Percentiles rank a stretch among this genome's conserved stretches.
Evolutionary conservation across 495 filamentous ascomycete species (phyloP).

Genomic region (Daldinia vernicosa): DNA sequence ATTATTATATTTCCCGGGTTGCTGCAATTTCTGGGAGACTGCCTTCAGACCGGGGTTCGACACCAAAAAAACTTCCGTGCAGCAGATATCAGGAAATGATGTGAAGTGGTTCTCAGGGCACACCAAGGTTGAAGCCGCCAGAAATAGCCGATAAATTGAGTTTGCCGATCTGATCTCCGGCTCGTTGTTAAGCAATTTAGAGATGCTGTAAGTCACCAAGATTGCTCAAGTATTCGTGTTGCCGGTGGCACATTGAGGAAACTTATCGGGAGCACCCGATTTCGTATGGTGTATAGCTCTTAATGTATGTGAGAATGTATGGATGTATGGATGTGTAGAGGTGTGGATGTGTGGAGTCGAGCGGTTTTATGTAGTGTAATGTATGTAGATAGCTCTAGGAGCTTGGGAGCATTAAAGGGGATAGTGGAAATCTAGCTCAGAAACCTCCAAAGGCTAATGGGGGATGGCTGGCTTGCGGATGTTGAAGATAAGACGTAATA

Average conservation of each 20-base stretch:
- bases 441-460: constrained; percentile 29
- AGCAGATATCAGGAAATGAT: constrained; percentile 37
- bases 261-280: constrained; percentile 30
- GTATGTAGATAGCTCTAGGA: constrained; percentile 3
- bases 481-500: neutral
- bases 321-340: constrained; percentile 11
- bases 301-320: constrained; percentile 15
- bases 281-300: constrained; percentile 25
- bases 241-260: constrained; percentile 21
- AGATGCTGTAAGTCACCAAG: constrained; percentile 17
- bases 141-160: constrained; percentile 36
- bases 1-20: constrained; percentile 39
- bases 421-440: constrained; percentile 12
- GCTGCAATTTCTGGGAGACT: constrained; percentile 19
- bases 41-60: constrained; percentile 12
- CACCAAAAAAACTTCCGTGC: constrained; percentile 28
- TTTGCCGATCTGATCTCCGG: constrained; percentile 27
- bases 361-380: neutral
- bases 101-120: constrained; percentile 11
- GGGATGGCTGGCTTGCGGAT: constrained; percentile 3
- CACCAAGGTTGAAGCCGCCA: constrained; percentile 25
- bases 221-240: constrained; percentile 17
- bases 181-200: constrained; percentile 18
- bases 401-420: neutral
- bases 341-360: constrained; percentile 20